phyloP scores from a whole-genome alignment of 139 green algal genomes.

The Auxenochlorella pyrenoidosa region DNA sequence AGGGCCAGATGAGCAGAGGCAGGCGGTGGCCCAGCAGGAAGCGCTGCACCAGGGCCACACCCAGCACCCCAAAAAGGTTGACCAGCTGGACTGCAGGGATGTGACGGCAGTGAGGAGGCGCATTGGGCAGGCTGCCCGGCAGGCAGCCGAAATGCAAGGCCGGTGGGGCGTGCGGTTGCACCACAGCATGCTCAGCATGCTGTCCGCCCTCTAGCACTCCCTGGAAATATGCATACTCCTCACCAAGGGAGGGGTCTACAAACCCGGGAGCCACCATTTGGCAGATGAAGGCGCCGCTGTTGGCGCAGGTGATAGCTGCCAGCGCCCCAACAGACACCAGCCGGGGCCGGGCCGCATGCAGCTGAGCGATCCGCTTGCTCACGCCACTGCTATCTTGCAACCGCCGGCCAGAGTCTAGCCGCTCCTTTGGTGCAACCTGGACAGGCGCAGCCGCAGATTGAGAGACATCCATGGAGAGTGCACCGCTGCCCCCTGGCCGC shows the following conservation, averaged over 20 bases:
- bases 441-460: background rate
- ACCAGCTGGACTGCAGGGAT: background rate
- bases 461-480: too few relatives aligned
- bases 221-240: too few relatives aligned
- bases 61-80: background rate
- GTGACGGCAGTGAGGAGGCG: too few relatives aligned
- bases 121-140: background rate
- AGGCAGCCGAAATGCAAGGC: too few relatives aligned
- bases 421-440: background rate
- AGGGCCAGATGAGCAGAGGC: background rate
- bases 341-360: background rate
- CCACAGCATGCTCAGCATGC: background rate
- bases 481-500: too few relatives aligned
- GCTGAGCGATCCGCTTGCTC: background rate
- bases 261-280: background rate
- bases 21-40: slow-evolving; percentile 1
- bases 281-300: background rate
- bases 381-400: background rate
- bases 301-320: background rate
- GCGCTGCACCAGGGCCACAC: background rate
- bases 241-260: background rate
- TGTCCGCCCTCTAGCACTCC: too few relatives aligned
- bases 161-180: too few relatives aligned
- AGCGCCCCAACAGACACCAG: background rate
- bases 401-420: too few relatives aligned